These are phyloP conservation scores for Aspergillus baeticus DNA, from an alignment of 495 filamentous ascomycete genomes.

Conservation along the genomic window DNA sequence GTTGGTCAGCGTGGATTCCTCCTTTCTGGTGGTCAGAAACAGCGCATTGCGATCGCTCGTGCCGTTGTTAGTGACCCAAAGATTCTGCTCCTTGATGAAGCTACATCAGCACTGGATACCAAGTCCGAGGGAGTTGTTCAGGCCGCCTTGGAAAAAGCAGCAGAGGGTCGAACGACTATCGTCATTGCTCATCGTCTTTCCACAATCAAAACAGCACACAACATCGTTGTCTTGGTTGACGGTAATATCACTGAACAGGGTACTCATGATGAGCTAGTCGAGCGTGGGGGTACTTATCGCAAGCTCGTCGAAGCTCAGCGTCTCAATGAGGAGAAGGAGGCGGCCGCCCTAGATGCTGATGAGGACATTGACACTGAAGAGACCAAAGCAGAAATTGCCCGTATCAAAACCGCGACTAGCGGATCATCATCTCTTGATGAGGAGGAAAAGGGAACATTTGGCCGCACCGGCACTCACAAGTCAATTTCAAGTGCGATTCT, in stretches of 20 bases:
- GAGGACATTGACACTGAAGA: constrained; percentile 32
- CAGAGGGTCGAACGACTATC: constrained; percentile 91
- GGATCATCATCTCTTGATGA: constrained; percentile 18
- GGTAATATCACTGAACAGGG: constrained; percentile 90
- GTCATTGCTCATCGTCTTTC: constrained; percentile 93
- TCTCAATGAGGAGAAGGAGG: constrained; percentile 66
- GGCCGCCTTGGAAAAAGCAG: constrained; percentile 82
- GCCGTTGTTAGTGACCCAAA: constrained; percentile 94
- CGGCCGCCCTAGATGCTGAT: constrained; percentile 36
- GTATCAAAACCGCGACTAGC: constrained; percentile 33
- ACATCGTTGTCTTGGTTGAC: constrained; percentile 88
- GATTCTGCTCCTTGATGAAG: constrained; percentile 91
- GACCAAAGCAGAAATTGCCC: constrained; percentile 25
- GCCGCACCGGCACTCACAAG: constrained; percentile 57
- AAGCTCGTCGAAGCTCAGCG: constrained; percentile 78
- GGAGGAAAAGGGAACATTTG: constrained; percentile 28
- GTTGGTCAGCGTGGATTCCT: constrained; percentile 94
- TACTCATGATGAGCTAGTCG: constrained; percentile 70
- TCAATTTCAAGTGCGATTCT: constrained; percentile 76
- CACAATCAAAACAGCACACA: constrained; percentile 90
- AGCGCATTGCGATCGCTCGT: constrained; percentile 85
- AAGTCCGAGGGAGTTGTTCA: constrained; percentile 95
- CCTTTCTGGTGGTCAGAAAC: constrained; percentile 92
- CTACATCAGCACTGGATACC: constrained; percentile 92
- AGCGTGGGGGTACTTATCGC: constrained; percentile 61